These are phyloP conservation scores for Arthromyces matolae DNA, from an alignment of 768 basidiomycete species.

Conservation along the genomic window DNA sequence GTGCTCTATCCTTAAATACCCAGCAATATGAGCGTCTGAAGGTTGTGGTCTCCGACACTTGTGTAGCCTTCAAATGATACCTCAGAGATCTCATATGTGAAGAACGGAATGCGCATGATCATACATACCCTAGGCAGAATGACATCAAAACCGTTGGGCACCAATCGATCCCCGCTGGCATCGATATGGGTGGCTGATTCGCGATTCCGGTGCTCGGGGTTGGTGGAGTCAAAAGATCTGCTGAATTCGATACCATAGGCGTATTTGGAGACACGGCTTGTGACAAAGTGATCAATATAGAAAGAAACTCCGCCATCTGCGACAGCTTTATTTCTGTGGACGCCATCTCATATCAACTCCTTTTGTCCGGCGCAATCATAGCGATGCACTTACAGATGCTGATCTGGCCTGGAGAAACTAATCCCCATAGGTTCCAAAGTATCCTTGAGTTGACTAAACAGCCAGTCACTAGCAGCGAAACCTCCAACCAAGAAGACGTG, in stretches of 20 bases:
- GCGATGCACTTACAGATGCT: conserved; percentile 43
- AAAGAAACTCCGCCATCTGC: conserved; percentile 19
- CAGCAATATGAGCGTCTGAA: conserved; percentile 15
- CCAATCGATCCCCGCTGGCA: background rate
- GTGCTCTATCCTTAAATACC: background rate
- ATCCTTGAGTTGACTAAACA: conserved; percentile 38
- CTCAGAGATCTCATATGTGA: too few relatives aligned
- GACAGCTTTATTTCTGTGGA: conserved; percentile 18
- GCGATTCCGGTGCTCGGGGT: conserved; percentile 12
- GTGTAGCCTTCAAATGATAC: conserved; percentile 31
- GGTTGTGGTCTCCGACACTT: conserved; percentile 22
- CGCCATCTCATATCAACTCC: too few relatives aligned
- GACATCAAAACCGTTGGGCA: conserved; percentile 18
- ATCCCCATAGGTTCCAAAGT: conserved; percentile 32
- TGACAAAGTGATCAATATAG: conserved; percentile 18
- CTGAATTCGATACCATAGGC: conserved; percentile 8
- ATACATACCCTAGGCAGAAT: conserved; percentile 24
- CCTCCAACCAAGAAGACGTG: conserved; percentile 50
- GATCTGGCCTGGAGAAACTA: conserved; percentile 39
- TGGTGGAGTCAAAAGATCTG: background rate
- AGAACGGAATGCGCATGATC: background rate
- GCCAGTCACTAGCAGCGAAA: conserved; percentile 48
- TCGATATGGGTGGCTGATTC: background rate
- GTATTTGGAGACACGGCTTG: conserved; percentile 14
- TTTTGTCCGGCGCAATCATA: too few relatives aligned